Evolutionary conservation across 305 asterid species (phyloP).

Genomic region (Ilex paraguariensis): DNA sequence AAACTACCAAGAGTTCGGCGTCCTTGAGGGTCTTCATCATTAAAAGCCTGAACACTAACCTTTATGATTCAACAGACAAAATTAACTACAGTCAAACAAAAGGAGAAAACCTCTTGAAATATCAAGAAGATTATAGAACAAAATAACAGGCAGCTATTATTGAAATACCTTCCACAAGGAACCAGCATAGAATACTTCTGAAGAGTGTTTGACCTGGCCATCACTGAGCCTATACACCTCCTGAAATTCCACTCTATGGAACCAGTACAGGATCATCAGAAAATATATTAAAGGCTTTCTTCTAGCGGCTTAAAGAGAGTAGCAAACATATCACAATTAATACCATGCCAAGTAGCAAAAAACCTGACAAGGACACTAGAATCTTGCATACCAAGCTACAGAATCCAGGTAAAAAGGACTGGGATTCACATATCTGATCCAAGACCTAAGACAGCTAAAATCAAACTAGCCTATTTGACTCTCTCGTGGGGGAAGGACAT

Average conservation of each 20-base stretch:
- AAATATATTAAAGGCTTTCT: conserved; percentile 5
- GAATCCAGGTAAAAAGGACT: no score
- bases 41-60: conserved; percentile 97
- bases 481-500: no score
- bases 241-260: conserved; percentile 79
- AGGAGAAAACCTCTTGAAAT: conserved; percentile 8
- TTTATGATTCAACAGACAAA: conserved; percentile 32
- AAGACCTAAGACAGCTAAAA: conserved; percentile 2
- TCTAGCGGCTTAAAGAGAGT: conserved; percentile 8
- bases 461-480: not conserved
- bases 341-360: no score
- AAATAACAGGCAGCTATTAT: conserved; percentile 8
- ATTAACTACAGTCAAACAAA: conserved; percentile 12
- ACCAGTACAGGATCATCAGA: conserved; percentile 20
- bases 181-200: conserved; percentile 93
- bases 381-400: no score
- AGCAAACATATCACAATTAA: not conserved
- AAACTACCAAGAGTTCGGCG: conserved; percentile 90
- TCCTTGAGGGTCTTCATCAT: conserved; percentile 97
- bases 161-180: conserved; percentile 87
- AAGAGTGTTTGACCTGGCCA: conserved; percentile 94
- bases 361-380: no score
- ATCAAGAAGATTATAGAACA: not conserved
- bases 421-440: no score
- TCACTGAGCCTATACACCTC: conserved; percentile 86